A percentile compares a stretch with the other conserved stretches of the same genome.
These are phyloP conservation scores for Bombardia bombarda DNA, from an alignment of 495 filamentous ascomycete genomes.

Conservation along the genomic window DNA sequence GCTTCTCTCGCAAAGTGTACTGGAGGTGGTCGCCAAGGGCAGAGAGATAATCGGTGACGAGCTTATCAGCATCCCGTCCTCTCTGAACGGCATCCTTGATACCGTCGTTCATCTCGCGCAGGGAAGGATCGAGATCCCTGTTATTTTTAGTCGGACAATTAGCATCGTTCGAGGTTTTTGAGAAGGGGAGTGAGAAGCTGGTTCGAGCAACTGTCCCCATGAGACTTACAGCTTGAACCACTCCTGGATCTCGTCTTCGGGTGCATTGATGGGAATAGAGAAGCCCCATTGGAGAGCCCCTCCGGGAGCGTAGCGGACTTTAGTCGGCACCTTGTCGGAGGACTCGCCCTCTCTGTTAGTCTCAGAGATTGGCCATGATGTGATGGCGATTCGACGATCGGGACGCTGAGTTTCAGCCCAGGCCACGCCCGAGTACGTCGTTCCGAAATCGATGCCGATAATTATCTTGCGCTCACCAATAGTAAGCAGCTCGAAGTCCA, in stretches of 20 bases:
- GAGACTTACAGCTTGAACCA: constrained; percentile 46
- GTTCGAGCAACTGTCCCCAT: background rate
- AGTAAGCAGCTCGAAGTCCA: constrained; percentile 21
- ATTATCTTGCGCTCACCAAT: constrained; percentile 26
- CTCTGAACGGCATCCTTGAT: constrained; percentile 20
- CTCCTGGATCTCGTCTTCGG: constrained; percentile 31
- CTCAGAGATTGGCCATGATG: constrained; percentile 36
- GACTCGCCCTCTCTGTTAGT: constrained; percentile 27
- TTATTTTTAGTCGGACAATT: background rate
- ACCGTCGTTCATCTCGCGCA: too few species aligned
- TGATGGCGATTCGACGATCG: constrained; percentile 28
- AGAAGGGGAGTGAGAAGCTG: background rate
- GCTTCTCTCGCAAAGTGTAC: constrained; percentile 26
- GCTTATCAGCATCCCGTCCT: constrained; percentile 25
- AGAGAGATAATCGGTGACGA: constrained; percentile 35
- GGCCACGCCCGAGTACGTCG: constrained; percentile 20
- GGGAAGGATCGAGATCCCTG: constrained; percentile 18
- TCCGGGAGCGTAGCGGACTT: constrained; percentile 29
- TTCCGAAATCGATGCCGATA: constrained; percentile 22
- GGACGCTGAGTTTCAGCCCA: constrained; percentile 22
- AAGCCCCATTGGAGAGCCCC: constrained; percentile 42
- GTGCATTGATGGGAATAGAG: constrained; percentile 29
- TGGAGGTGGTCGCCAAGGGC: constrained; percentile 36
- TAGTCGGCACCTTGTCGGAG: constrained; percentile 41
- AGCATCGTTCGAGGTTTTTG: too few species aligned